phyloP scores from a whole-genome alignment of 2,329 filamentous ascomycete species.

The Neonectria punicea region DNA sequence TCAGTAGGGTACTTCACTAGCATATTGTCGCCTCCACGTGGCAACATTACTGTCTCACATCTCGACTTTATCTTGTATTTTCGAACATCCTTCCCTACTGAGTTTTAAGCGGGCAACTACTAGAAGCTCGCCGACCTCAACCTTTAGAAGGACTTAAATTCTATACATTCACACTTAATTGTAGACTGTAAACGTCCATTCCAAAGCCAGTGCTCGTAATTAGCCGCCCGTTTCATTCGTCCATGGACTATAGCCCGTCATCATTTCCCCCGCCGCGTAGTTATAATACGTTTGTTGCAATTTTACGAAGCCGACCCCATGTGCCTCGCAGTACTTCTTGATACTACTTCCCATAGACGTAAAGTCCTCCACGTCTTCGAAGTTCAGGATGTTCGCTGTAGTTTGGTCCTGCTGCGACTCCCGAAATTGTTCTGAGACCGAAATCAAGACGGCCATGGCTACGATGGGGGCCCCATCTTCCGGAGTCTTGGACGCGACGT shows the following conservation, averaged over 20 bases:
- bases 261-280: neutral
- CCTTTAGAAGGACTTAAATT: no score
- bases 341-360: neutral
- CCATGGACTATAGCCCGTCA: neutral
- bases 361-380: slow-evolving; percentile 12
- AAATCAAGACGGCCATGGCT: no score
- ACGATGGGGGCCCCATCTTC: neutral
- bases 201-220: neutral
- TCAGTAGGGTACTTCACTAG: no score
- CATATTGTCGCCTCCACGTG: no score
- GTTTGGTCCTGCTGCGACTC: no score
- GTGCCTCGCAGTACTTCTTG: slow-evolving; percentile 2
- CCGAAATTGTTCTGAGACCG: neutral
- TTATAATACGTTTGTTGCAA: slow-evolving; percentile 12
- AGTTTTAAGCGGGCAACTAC: no score
- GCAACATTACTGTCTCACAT: no score
- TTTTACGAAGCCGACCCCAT: slow-evolving; percentile 1
- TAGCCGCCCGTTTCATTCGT: neutral
- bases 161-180: no score
- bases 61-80: no score
- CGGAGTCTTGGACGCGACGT: no score
- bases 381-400: neutral
- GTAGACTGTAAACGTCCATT: neutral
- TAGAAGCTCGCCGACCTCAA: no score
- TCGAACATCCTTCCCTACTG: no score